Evolutionary conservation across 345 rosid genomes (phyloP), one percentile per base, ranked within the genome.

Genomic region (Dimocarpus longan): DNA sequence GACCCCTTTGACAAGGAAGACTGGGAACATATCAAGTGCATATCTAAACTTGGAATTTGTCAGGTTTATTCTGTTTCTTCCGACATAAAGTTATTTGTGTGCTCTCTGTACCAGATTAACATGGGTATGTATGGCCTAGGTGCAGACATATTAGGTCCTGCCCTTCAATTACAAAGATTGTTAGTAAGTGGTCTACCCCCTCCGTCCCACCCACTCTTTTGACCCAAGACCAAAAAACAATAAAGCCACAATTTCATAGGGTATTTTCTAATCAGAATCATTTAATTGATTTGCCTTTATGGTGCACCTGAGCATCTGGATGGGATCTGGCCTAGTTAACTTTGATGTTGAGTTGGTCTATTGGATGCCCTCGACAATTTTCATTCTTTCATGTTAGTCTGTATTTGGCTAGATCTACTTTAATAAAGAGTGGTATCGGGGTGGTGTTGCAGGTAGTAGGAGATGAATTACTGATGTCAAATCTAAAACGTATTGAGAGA

Each of bases 1-100:
- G 99, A 96, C 85, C 99, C 99, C 60, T 96, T 96, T 80, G 99
- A 96, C 86, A 94, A 85, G 89, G 99, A 96, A 85, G 99, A 96
- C 66, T 94, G 99, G 98, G 99, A 93, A 80, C 97, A 93, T 80
- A 86, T 86, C 80, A 94, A 89, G 86, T 11, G 39, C 22, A 88
- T 96, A 67, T 86, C 97, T 71, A 50, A 86, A 84, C 98, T 94
- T 82, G 98, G 91, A 82, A 88, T 92, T 79, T 94, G 99, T 83
- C 99, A 96, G 99, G 99, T 94, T 77, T 78, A 86, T 70, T 73
- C 68, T 63, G 59, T 76, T 81, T 66, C 76, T 63, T 65, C 56
- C 21, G 42, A 70, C 42, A 44, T 80, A 28, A 76, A 65, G 28
- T 67, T 66, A 65, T 9, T 71, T 67, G 77, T 32, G 26, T 63